Percentiles rank a stretch among this genome's conserved stretches.
These are phyloP conservation scores for Sphagnurus paluster DNA, from an alignment of 1,284 basidiomycete genomes.

Conservation along the genomic window DNA sequence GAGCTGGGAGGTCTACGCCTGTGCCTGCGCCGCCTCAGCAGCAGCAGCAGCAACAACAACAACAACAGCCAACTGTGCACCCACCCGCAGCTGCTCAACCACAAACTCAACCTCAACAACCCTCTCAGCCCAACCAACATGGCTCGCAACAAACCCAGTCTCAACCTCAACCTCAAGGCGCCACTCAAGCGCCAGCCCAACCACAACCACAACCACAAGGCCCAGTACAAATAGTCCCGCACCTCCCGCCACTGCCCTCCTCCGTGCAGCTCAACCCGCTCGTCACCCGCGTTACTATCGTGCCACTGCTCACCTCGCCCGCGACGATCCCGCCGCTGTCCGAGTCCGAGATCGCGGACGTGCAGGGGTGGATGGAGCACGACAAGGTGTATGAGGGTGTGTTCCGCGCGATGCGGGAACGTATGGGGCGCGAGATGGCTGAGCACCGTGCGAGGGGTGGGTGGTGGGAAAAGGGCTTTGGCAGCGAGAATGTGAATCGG, in stretches of 20 bases:
- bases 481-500: conserved; percentile 30
- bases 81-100: conserved; percentile 2
- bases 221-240: conserved; percentile 14
- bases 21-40: not conserved
- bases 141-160: not conserved
- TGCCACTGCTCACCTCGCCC: conserved; percentile 58
- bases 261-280: conserved; percentile 53
- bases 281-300: conserved; percentile 63
- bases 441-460: conserved; percentile 39
- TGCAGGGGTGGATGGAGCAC: conserved; percentile 44
- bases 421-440: conserved; percentile 40
- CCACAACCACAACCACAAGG: not conserved
- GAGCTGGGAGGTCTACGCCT: conserved; percentile 1
- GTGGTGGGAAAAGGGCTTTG: conserved; percentile 52
- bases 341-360: conserved; percentile 35
- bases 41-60: conserved; percentile 14
- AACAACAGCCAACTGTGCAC: conserved; percentile 5
- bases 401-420: conserved; percentile 43
- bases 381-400: conserved; percentile 52
- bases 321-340: conserved; percentile 56
- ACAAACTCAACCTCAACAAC: not conserved
- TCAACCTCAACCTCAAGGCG: not conserved
- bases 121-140: not conserved
- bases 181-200: not conserved
- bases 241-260: conserved; percentile 34